Percentiles rank a stretch among this genome's conserved stretches.
Conservation (phyloP, 2,329 filamentous ascomycete species). For the Claviceps pazoutovae region DNA sequence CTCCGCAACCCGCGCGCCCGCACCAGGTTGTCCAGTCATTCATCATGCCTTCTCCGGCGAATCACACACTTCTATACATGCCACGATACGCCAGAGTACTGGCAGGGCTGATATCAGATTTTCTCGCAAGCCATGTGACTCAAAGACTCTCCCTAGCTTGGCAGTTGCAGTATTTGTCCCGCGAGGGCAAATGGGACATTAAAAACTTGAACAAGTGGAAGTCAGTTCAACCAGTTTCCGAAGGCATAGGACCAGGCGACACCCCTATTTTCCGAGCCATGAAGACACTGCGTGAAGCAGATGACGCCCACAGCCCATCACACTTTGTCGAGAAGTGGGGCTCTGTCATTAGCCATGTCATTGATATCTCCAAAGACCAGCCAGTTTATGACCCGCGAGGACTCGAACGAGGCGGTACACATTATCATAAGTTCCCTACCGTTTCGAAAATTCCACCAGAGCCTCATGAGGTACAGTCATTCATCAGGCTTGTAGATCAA, state of each 20-base stretch:
- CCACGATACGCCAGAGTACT: conserved; percentile 62
- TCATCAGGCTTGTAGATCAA: conserved; percentile 43
- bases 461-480: conserved; percentile 36
- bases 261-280: conserved; percentile 66
- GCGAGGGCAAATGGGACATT: conserved; percentile 92
- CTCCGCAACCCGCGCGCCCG: conserved; percentile 34
- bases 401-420: conserved; percentile 51
- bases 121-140: conserved; percentile 62
- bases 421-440: conserved; percentile 78
- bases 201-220: conserved; percentile 93
- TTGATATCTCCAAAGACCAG: conserved; percentile 84
- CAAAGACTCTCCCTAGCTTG: conserved; percentile 68
- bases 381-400: conserved; percentile 75
- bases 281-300: conserved; percentile 85
- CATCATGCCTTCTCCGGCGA: conserved; percentile 62
- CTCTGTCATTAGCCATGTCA: conserved; percentile 54
- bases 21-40: conserved; percentile 48
- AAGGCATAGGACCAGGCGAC: conserved; percentile 46
- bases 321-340: conserved; percentile 58
- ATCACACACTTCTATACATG: conserved; percentile 73
- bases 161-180: conserved; percentile 81
- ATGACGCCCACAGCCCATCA: conserved; percentile 65
- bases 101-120: conserved; percentile 70
- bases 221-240: conserved; percentile 61
- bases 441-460: conserved; percentile 79